Base-by-base conservation (phyloP, 2,329 filamentous ascomycete genomes). In the Colletotrichum sp. region DNA sequence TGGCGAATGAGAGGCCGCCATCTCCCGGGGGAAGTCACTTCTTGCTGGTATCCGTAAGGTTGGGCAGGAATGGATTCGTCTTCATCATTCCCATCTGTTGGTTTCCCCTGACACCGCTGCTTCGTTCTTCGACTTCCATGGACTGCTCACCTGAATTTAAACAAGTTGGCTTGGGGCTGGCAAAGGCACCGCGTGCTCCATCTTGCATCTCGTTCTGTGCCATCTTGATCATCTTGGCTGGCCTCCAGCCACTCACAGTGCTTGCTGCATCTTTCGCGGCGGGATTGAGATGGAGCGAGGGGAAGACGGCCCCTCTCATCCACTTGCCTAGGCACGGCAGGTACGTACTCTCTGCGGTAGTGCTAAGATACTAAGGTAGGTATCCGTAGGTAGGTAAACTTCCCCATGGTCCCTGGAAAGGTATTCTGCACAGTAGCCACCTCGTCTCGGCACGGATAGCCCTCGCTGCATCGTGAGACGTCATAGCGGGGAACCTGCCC, bases 401-500 rank as follows among this genome's bases (percentile, higher is more conserved):
- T 68, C 44, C 64, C 22, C 24, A 52, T 36, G 9, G 24, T 52
- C 63, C 63, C 63, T 66, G 63, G n/a, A 24, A 18, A 68, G 32
- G 66, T 68, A 68, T n/a, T 16, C 52, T 13, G 26, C 59, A 70
- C 68, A 70, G 68, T 70, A 26, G n/a, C 39, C 22, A 16, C 8
- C 6, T n/a, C 16, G 26, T 52, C 57, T 63, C 55, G 36, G 36
- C 68, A 70, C 68, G 68, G 68, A 52, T 32, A 26, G 16, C 26
- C 15, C 24, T 34, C 30, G 28, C 32, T 30, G 57, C 15, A 32
- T 30, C 60, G 24, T 34, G 64, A 48, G 69, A 75, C 73, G 73
- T 75, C 73, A 73, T 73, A 36, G 69, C 63, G 69, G 73, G 57
- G 73, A 34, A 55, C 34, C 22, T 34, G 36, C 24, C 57, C 26